Evolutionary conservation across 768 basidiomycete genomes (phyloP).

Genomic region (Russula vinacea): DNA sequence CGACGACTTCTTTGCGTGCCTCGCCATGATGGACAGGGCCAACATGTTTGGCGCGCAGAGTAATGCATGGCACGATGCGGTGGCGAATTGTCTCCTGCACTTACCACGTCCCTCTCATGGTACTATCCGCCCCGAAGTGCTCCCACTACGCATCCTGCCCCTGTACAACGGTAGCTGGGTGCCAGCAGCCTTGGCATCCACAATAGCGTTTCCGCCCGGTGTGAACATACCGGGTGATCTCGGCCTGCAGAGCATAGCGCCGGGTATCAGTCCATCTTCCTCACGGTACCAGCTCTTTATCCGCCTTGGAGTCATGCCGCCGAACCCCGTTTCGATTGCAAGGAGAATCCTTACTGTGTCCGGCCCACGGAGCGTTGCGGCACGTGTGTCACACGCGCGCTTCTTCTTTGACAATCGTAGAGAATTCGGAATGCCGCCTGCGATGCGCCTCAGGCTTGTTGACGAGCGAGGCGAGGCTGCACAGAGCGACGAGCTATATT

Average conservation of each 20-base stretch:
- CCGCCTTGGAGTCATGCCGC: constrained; percentile 18
- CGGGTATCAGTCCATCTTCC: constrained; percentile 6
- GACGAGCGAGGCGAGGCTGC: constrained; percentile 11
- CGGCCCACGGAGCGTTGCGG: constrained; percentile 7
- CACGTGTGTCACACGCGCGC: constrained; percentile 16
- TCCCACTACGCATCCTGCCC: constrained; percentile 19
- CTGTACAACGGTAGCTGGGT: constrained; percentile 21
- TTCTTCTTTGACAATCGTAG: constrained; percentile 28
- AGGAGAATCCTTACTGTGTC: constrained; percentile 12
- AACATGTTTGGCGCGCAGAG: not conserved
- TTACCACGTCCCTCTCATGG: not conserved
- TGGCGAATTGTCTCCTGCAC: not conserved
- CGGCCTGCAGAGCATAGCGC: constrained; percentile 23
- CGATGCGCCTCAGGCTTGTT: constrained; percentile 15
- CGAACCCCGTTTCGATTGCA: constrained; percentile 20
- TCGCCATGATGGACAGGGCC: constrained; percentile 15
- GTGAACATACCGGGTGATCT: constrained; percentile 23
- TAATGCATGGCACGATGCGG: constrained; percentile 20
- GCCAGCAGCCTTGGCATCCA: not conserved
- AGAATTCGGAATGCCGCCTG: constrained; percentile 5
- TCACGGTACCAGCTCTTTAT: constrained; percentile 19
- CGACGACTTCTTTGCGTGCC: constrained; percentile 14
- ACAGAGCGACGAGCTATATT: constrained; percentile 20
- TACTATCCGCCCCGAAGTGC: not conserved
- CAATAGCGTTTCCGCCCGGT: constrained; percentile 15